Evolutionary conservation across 305 asterid genomes (phyloP).

Genomic region (Fraxinus paxiana): DNA sequence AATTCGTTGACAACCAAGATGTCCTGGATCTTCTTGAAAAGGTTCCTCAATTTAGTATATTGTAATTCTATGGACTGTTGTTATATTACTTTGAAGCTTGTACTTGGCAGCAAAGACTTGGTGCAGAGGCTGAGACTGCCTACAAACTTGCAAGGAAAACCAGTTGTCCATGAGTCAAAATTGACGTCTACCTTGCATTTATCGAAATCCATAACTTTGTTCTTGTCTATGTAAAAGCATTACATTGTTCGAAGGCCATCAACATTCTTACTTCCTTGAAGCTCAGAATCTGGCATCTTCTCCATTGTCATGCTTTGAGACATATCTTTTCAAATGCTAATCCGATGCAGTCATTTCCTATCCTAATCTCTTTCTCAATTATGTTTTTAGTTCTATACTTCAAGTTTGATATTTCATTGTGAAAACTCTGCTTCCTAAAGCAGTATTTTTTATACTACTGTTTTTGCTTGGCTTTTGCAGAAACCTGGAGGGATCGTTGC

Average conservation of each 20-base stretch:
- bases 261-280: conserved; percentile 8
- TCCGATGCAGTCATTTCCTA: not conserved
- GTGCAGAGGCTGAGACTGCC: conserved; percentile 91
- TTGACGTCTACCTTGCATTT: not conserved
- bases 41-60: conserved; percentile 36
- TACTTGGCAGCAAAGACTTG: conserved; percentile 21
- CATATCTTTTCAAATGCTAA: not conserved
- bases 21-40: conserved; percentile 89
- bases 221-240: not conserved
- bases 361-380: not conserved
- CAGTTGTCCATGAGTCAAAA: conserved; percentile 4
- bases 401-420: not conserved
- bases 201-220: not conserved
- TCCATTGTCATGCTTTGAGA: conserved; percentile 15
- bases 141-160: conserved; percentile 52
- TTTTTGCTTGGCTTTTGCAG: conserved; percentile 46
- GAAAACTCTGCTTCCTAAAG: conserved; percentile 20
- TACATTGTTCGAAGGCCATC: not conserved
- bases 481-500: conserved; percentile 97
- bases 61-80: conserved; percentile 1
- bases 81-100: conserved; percentile 21
- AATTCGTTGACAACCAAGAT: conserved; percentile 87
- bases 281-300: conserved; percentile 14
- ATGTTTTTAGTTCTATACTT: conserved; percentile 11
- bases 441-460: conserved; percentile 21